Base-by-base conservation (phyloP, 192 early-diverging fungal species). In the Coemansia reversa region DNA sequence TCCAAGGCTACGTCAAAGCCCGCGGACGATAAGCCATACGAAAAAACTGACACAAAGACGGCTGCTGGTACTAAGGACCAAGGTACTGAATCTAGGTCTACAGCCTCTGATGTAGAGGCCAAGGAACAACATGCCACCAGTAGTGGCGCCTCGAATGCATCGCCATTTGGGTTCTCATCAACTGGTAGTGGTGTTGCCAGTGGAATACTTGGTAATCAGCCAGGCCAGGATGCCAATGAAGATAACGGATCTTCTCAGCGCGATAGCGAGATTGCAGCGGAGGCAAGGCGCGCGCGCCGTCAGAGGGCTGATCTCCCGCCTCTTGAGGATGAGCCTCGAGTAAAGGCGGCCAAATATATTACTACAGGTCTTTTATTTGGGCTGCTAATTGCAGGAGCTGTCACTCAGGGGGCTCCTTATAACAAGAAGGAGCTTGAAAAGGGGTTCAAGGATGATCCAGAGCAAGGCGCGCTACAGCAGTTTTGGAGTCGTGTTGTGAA, bases 251-350 rank as follows among this genome's bases (percentile, higher is more conserved):
- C 52, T 0, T 50, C 55, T 45, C 65, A 62, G 22, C 70, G 79
- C 14, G 70, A 62, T 45, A 57, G 79, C 53, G 30, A 48, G 51
- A 73, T 51, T 16, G 79, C 79, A n/a, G 79, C 79, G 2, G 79
- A 76, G 61, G 70, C 79, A 33, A 70, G 79, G 51, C 70, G 79
- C 20, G 79, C 79, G 19, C 79, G 79, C 14, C 66, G 79, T 29
- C 79, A 76, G 70, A 66, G 71, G 25, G 74, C 79, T n/a, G 79
- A 82, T 52, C 70, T 82, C 11, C 79, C 79, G 16, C 79, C 79
- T 7, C 70, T 82, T 6, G 70, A 76, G 27, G 79, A 82, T 47
- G 79, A 82, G 61, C 79, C 79, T 14, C 55, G 32, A 47, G 61
- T 82, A 51, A 82, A 73, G 63, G 70, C 74, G 9, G 70, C 70